A percentile compares a stretch with the other conserved stretches of the same genome.
These are phyloP conservation scores for Xenosphaeropsis pyriputrescens DNA, from an alignment of 2,329 filamentous ascomycete species.

Conservation along the genomic window DNA sequence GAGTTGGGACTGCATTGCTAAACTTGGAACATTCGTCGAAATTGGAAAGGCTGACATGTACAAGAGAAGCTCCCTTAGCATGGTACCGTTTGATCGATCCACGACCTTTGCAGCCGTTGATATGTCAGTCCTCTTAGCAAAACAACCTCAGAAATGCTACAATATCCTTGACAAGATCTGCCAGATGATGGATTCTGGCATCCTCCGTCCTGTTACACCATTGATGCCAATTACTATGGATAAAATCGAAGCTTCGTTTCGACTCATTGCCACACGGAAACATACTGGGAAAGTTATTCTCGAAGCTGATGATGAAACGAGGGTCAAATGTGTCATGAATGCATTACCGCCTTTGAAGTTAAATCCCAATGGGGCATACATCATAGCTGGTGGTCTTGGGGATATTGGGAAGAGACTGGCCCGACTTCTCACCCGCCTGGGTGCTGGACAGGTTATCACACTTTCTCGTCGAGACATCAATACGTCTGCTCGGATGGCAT, in stretches of 20 bases:
- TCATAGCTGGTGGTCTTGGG: conserved; percentile 10
- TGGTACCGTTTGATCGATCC: conserved; percentile 8
- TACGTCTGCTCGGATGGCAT: no score
- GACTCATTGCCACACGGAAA: background rate
- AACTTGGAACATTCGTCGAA: conserved; percentile 22
- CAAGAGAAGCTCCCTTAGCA: conserved; percentile 5
- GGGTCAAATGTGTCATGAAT: background rate
- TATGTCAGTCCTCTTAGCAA: background rate
- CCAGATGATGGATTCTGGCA: conserved; percentile 1
- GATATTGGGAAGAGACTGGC: no score
- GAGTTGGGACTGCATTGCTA: conserved; percentile 18
- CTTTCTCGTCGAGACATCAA: no score
- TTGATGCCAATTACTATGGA: background rate
- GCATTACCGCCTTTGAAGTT: background rate
- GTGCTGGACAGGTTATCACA: no score
- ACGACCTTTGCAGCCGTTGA: conserved; percentile 1
- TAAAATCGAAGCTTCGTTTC: background rate
- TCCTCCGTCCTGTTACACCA: conserved; percentile 7
- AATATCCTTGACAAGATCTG: background rate
- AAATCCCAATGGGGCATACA: conserved; percentile 5
- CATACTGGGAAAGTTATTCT: background rate
- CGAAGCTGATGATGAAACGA: background rate
- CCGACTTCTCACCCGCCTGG: no score
- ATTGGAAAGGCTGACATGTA: conserved; percentile 19
- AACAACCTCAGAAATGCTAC: background rate